Conservation (phyloP, 371 early-diverging fungal genomes). For the Rhizopus microsporus region DNA sequence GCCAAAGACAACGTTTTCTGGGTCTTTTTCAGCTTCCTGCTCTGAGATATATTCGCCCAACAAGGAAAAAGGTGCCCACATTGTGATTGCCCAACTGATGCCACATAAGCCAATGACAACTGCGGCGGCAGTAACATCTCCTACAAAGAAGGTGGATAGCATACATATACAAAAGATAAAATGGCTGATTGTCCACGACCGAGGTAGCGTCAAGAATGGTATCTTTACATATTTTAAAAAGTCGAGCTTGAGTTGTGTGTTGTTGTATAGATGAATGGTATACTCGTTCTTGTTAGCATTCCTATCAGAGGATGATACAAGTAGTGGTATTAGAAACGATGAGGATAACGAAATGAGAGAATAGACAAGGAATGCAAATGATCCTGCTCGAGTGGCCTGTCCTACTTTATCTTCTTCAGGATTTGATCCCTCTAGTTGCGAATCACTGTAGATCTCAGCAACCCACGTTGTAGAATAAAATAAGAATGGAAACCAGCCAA, state of each 20-base stretch:
- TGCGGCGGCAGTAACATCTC: conserved; percentile 49
- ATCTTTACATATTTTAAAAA: conserved; percentile 24
- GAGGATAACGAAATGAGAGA: conserved; percentile 75
- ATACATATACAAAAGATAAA: conserved; percentile 69
- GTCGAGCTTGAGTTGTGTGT: conserved; percentile 13
- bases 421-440: conserved; percentile 18
- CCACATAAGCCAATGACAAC: conserved; percentile 76
- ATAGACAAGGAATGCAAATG: conserved; percentile 79
- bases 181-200: conserved; percentile 72
- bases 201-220: conserved; percentile 55
- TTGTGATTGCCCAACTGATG: conserved; percentile 83
- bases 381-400: conserved; percentile 80
- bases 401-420: conserved; percentile 55
- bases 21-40: conserved; percentile 19
- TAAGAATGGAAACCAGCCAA: conserved; percentile 96
- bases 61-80: conserved; percentile 94
- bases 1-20: neutral
- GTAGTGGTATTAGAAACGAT: conserved; percentile 71
- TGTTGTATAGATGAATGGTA: conserved; percentile 10
- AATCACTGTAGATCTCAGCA: conserved; percentile 60
- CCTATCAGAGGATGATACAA: conserved; percentile 30
- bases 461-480: conserved; percentile 88
- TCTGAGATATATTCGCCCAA: conserved; percentile 81
- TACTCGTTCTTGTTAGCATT: neutral
- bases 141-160: conserved; percentile 65